These are phyloP conservation scores for Pterulicium gracile DNA, from an alignment of 1,284 basidiomycete genomes.

Conservation along the genomic window DNA sequence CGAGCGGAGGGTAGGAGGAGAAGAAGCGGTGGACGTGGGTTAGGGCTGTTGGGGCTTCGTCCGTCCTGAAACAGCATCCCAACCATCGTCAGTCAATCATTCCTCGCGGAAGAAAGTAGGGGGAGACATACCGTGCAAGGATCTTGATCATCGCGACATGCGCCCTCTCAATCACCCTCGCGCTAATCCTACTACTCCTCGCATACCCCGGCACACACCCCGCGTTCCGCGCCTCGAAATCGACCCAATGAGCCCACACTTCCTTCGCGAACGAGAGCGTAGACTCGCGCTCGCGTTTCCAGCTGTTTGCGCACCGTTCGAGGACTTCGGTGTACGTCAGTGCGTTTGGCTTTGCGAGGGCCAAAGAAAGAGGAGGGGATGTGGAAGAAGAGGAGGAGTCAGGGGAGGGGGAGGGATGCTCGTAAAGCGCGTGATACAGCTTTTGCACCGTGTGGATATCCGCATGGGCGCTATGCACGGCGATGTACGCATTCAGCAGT, in stretches of 20 bases:
- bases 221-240: background rate
- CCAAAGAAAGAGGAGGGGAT: background rate
- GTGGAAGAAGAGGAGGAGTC: background rate
- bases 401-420: background rate
- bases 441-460: background rate
- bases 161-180: slow-evolving; percentile 1
- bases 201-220: background rate
- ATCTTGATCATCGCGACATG: background rate
- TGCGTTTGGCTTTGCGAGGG: slow-evolving; percentile 40
- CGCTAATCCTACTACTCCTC: slow-evolving; percentile 1
- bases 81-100: background rate
- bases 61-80: background rate
- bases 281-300: slow-evolving; percentile 32
- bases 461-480: slow-evolving; percentile 35
- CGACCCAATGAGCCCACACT: slow-evolving; percentile 21
- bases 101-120: background rate
- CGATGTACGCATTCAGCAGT: slow-evolving; percentile 76
- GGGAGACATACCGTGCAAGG: background rate
- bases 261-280: slow-evolving; percentile 42
- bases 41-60: background rate
- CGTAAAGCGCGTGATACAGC: slow-evolving; percentile 42
- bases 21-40: background rate
- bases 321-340: slow-evolving; percentile 55
- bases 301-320: slow-evolving; percentile 47
- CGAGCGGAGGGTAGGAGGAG: background rate